Conservation (phyloP, 2,329 filamentous ascomycete genomes). For the Zasmidium citrigriseum region DNA sequence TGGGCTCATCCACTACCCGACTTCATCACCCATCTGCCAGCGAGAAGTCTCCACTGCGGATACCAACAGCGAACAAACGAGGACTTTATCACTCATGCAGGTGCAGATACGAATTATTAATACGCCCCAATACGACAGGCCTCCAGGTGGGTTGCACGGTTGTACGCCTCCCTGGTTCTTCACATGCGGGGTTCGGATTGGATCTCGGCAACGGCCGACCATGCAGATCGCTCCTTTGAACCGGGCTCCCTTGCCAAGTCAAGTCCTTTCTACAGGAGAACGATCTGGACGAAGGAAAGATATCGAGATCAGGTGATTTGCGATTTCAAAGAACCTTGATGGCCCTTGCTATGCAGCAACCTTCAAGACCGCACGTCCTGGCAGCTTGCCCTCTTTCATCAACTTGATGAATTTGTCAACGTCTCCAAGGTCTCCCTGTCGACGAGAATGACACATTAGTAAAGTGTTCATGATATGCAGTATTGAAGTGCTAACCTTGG, state of each 20-base stretch:
- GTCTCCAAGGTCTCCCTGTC: slow-evolving; percentile 31
- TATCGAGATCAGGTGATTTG: too few species aligned
- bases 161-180: neutral
- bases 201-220: neutral
- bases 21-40: too few species aligned
- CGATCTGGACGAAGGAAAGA: too few species aligned
- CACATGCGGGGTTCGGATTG: neutral
- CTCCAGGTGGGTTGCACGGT: neutral
- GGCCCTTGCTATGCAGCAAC: slow-evolving; percentile 25
- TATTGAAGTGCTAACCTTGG: slow-evolving; percentile 29
- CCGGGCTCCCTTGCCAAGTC: neutral
- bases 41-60: too few species aligned
- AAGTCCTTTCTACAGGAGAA: too few species aligned
- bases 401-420: slow-evolving; percentile 42
- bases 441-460: too few species aligned
- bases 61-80: too few species aligned
- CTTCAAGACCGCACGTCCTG: slow-evolving; percentile 45
- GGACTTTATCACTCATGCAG: too few species aligned
- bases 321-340: too few species aligned
- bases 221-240: neutral
- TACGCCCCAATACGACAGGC: neutral
- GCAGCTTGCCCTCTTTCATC: slow-evolving; percentile 42
- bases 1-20: too few species aligned
- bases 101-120: neutral
- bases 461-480: too few species aligned